Conservation (phyloP, 257 asterid genomes). For the Scutellaria baicalensis region DNA sequence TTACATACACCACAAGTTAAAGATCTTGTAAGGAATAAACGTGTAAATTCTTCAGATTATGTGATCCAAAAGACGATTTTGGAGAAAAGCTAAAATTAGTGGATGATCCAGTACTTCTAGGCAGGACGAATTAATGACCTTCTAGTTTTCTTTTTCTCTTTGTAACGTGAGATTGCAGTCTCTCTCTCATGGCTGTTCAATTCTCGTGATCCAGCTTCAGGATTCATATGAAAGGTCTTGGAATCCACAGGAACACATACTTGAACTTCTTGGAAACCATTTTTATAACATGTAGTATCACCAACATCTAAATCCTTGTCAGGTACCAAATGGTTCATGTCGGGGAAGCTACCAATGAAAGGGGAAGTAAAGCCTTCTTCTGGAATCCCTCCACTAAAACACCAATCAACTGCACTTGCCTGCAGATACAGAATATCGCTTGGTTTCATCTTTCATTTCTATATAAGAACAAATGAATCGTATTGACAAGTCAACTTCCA, state of each 20-base stretch:
- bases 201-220: slow-evolving; percentile 41
- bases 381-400: slow-evolving; percentile 23
- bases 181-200: slow-evolving; percentile 78
- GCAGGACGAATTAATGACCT: slow-evolving; percentile 35
- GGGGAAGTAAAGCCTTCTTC: slow-evolving; percentile 46
- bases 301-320: slow-evolving; percentile 57
- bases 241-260: slow-evolving; percentile 20
- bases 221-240: slow-evolving; percentile 30
- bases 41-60: not conserved
- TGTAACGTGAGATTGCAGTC: slow-evolving; percentile 75
- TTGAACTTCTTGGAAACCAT: slow-evolving; percentile 42
- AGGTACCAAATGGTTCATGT: slow-evolving; percentile 51
- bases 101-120: too few species aligned
- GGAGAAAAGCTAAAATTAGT: not conserved
- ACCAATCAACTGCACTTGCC: slow-evolving; percentile 34
- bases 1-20: not conserved
- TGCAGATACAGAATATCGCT: slow-evolving; percentile 29
- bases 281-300: slow-evolving; percentile 24
- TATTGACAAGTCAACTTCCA: not conserved
- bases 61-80: not conserved
- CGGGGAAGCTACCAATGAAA: slow-evolving; percentile 27
- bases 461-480: not conserved
- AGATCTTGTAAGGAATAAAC: not conserved
- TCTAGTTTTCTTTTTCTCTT: slow-evolving; percentile 86
- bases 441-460: not conserved